Evolutionary conservation across 2,329 filamentous ascomycete species (phyloP).

Genomic region (Trichoderma simmonsii): DNA sequence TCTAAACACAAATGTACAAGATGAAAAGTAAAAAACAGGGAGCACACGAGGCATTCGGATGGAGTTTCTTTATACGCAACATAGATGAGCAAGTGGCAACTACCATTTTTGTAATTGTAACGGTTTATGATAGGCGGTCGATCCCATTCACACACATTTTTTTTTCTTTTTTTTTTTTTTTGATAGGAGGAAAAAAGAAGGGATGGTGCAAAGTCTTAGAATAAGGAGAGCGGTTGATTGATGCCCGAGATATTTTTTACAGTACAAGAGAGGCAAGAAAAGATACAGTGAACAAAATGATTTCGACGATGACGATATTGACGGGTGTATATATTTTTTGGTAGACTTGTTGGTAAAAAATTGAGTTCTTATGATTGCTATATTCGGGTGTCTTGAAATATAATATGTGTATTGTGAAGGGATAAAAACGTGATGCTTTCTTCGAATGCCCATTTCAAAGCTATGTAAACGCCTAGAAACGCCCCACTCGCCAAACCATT

Average conservation of each 20-base stretch:
- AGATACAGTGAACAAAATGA: constrained; percentile 1
- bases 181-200: background rate
- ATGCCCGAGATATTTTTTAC: background rate
- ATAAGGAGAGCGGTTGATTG: background rate
- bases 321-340: background rate
- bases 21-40: constrained; percentile 21
- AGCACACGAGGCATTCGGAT: constrained; percentile 14
- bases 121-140: constrained; percentile 22
- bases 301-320: background rate
- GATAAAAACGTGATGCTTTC: background rate
- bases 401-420: background rate
- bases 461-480: constrained; percentile 1
- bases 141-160: background rate
- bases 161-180: background rate
- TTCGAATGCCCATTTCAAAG: background rate
- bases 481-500: constrained; percentile 2
- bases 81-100: constrained; percentile 27
- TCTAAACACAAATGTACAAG: constrained; percentile 2
- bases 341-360: background rate
- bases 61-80: constrained; percentile 19
- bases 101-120: constrained; percentile 28
- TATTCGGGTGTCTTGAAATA: background rate
- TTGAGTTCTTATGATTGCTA: background rate
- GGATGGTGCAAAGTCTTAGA: background rate
- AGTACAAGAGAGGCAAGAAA: background rate